phyloP scores from a whole-genome alignment of 345 rosid species.

The Aquilaria malaccensis region DNA sequence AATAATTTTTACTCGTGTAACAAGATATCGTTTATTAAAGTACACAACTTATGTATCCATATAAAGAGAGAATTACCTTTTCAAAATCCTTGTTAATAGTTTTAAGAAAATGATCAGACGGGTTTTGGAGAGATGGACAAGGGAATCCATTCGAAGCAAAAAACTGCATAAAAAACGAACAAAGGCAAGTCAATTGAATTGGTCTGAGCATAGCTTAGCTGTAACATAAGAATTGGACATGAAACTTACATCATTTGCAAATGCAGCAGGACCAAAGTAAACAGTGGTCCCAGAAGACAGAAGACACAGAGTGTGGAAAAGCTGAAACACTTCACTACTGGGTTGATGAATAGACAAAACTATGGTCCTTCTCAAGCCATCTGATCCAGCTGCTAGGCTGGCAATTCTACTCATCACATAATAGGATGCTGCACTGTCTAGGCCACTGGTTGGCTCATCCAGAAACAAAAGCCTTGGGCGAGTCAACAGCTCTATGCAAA shows the following conservation, averaged over 20 bases:
- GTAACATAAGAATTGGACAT: not conserved
- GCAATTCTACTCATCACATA: slow-evolving; percentile 40
- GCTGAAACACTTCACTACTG: slow-evolving; percentile 36
- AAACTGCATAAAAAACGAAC: slow-evolving; percentile 20
- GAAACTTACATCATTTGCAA: slow-evolving; percentile 25
- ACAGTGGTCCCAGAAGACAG: slow-evolving; percentile 39
- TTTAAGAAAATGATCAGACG: slow-evolving; percentile 43
- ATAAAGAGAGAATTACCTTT: slow-evolving; percentile 13
- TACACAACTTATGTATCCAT: not conserved
- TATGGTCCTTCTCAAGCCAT: slow-evolving; percentile 23
- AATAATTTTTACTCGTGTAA: not conserved
- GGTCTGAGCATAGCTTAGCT: not conserved
- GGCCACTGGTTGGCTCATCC: slow-evolving; percentile 60
- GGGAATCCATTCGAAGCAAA: slow-evolving; percentile 46
- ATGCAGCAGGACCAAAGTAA: slow-evolving; percentile 39
- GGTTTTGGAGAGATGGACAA: slow-evolving; percentile 32
- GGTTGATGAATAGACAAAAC: slow-evolving; percentile 52
- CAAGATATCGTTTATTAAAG: not conserved
- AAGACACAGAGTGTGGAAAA: slow-evolving; percentile 42
- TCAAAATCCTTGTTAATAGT: slow-evolving; percentile 43
- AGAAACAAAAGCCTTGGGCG: slow-evolving; percentile 43
- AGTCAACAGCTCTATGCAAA: slow-evolving; percentile 47
- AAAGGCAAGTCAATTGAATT: not conserved
- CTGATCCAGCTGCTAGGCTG: slow-evolving; percentile 15
- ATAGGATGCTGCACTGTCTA: slow-evolving; percentile 44